phyloP scores from a whole-genome alignment of 352 stramenopile species.

The Lagenidium giganteum region DNA sequence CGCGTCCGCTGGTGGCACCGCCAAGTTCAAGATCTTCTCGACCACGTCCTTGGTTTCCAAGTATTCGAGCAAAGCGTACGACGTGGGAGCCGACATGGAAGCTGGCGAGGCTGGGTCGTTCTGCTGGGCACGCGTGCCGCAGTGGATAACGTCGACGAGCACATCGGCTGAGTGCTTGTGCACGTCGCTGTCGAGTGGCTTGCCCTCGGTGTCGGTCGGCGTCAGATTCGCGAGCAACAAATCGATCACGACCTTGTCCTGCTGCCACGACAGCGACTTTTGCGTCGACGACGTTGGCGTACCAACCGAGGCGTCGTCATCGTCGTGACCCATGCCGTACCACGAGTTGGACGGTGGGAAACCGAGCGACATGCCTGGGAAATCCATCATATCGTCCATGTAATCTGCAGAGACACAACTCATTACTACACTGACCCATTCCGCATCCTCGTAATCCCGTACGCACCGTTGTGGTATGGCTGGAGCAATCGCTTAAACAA shows the following conservation, averaged over 20 bases:
- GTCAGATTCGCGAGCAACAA: conserved; percentile 52
- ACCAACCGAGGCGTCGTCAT: conserved; percentile 59
- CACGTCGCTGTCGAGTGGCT: conserved; percentile 53
- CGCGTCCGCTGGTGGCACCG: conserved; percentile 30
- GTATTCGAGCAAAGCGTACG: conserved; percentile 70
- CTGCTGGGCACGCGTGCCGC: conserved; percentile 67
- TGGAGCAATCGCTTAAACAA: conserved; percentile 81
- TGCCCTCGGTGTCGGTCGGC: conserved; percentile 23
- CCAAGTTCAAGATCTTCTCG: conserved; percentile 58
- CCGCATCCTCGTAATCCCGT: too few relatives aligned
- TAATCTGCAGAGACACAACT: conserved; percentile 36
- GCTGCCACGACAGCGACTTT: conserved; percentile 73
- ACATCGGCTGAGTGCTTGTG: conserved; percentile 84
- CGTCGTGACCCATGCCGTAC: conserved; percentile 56
- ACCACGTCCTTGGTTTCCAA: conserved; percentile 72
- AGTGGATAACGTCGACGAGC: conserved; percentile 84
- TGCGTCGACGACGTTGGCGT: conserved; percentile 59
- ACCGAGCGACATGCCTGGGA: conserved; percentile 68
- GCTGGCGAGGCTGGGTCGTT: conserved; percentile 59
- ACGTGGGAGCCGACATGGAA: conserved; percentile 42
- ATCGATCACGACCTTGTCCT: conserved; percentile 65
- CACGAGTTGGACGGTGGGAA: conserved; percentile 71
- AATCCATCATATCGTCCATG: conserved; percentile 86
- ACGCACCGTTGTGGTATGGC: conserved; percentile 62
- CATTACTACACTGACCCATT: neutral